Percentiles rank a stretch among this genome's conserved stretches.
Conservation (phyloP, 192 early-diverging fungal genomes). For the Backusella liffmaniae region DNA sequence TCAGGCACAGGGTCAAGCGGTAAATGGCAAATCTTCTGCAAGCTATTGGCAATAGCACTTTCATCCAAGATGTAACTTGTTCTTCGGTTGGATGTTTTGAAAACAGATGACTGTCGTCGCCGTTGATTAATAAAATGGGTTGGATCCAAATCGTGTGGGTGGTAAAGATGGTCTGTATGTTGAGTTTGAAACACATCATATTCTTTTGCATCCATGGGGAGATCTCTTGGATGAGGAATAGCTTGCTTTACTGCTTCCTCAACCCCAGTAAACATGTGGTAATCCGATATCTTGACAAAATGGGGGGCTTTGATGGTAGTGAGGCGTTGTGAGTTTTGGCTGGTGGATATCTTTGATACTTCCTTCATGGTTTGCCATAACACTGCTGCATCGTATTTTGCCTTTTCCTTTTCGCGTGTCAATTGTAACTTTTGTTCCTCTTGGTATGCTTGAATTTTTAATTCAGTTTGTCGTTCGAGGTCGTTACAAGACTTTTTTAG, state of each 20-base stretch:
- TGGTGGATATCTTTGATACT: not conserved
- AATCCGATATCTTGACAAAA: not conserved
- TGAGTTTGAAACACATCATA: not conserved
- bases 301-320: not conserved
- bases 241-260: not conserved
- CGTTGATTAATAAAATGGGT: not conserved
- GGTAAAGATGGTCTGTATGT: not conserved
- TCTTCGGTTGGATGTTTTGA: not conserved
- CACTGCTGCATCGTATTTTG: not conserved
- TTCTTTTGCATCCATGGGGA: not conserved
- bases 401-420: not conserved
- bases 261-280: not conserved
- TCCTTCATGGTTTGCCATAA: slow-evolving; percentile 21
- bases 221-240: not conserved
- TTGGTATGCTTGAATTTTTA: slow-evolving; percentile 8
- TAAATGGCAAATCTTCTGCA: not conserved
- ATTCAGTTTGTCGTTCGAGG: slow-evolving; percentile 6
- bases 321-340: not conserved
- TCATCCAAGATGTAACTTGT: slow-evolving; percentile 8
- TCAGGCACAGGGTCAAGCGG: not conserved
- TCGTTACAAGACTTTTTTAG: not conserved
- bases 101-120: not conserved
- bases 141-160: not conserved
- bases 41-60: not conserved
- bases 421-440: slow-evolving; percentile 9